Percentiles rank a stretch among this genome's conserved stretches.
These are phyloP conservation scores for Thermoascus crustaceus DNA, from an alignment of 2,329 filamentous ascomycete species.

Conservation along the genomic window DNA sequence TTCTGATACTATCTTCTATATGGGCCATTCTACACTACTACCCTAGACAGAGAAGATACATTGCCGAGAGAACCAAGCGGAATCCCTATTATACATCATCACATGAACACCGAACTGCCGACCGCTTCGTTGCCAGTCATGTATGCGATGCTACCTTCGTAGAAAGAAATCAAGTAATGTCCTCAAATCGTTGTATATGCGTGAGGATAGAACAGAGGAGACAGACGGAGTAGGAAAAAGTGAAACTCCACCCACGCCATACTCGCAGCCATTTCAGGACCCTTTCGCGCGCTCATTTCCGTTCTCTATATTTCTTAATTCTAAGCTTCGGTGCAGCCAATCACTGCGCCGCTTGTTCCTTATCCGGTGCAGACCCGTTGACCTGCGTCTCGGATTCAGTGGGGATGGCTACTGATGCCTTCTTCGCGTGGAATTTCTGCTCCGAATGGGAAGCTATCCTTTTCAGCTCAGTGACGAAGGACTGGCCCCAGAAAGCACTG, in stretches of 20 bases:
- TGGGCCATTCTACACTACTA: no score
- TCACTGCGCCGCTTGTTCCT: background rate
- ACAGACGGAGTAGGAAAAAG: slow-evolving; percentile 1
- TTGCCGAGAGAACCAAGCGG: no score
- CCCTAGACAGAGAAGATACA: no score
- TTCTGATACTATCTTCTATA: no score
- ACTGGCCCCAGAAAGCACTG: slow-evolving; percentile 84
- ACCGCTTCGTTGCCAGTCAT: background rate
- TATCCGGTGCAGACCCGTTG: slow-evolving; percentile 11
- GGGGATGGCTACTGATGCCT: slow-evolving; percentile 13
- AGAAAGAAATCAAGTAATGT: background rate
- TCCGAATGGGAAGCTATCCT: slow-evolving; percentile 43
- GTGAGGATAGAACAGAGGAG: background rate
- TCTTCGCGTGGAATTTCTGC: slow-evolving; percentile 28
- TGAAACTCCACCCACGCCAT: slow-evolving; percentile 1
- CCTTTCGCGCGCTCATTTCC: slow-evolving; percentile 1
- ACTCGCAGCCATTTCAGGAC: background rate
- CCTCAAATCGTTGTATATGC: background rate
- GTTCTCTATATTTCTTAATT: background rate
- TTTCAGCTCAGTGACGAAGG: slow-evolving; percentile 74
- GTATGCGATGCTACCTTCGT: background rate
- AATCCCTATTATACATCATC: no score
- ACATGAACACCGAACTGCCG: no score
- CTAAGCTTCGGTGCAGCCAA: no score
- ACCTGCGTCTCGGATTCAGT: slow-evolving; percentile 7